Conservation (phyloP, 2,329 filamentous ascomycete species). For the Neofusicoccum parvum region DNA sequence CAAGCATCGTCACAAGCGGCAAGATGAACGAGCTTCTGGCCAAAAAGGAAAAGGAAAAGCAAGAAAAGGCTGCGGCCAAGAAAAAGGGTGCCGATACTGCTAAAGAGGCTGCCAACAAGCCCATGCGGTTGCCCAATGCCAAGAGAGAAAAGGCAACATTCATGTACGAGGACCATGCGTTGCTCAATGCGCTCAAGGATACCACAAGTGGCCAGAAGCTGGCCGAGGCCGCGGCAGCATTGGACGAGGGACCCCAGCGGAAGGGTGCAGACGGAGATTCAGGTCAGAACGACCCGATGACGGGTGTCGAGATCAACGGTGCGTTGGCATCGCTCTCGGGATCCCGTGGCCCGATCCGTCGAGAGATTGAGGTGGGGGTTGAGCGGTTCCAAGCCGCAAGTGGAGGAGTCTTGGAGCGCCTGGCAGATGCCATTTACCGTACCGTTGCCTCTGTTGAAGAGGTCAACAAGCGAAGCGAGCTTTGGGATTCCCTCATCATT, state of each 20-base stretch:
- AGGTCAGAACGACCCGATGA: conserved; percentile 28
- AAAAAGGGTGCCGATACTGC: conserved; percentile 54
- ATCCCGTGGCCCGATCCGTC: conserved; percentile 39
- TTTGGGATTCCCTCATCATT: conserved; percentile 92
- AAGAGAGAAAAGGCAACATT: conserved; percentile 72
- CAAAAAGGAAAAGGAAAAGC: conserved; percentile 80
- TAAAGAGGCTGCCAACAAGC: conserved; percentile 63
- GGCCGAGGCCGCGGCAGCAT: conserved; percentile 54
- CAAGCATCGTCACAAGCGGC: conserved; percentile 79
- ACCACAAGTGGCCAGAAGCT: conserved; percentile 51
- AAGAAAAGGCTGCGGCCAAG: conserved; percentile 62
- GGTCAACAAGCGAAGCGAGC: conserved; percentile 77
- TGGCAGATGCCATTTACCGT: conserved; percentile 81
- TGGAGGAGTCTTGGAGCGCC: conserved; percentile 75
- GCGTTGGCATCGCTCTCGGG: conserved; percentile 11
- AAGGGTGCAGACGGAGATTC: conserved; percentile 38
- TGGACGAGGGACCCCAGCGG: conserved; percentile 50
- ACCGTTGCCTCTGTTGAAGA: conserved; percentile 83
- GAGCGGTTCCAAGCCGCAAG: conserved; percentile 70
- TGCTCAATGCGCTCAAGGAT: conserved; percentile 56
- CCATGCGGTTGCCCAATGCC: conserved; percentile 67
- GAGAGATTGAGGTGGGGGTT: conserved; percentile 74
- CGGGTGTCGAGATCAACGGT: conserved; percentile 34
- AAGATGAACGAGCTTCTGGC: conserved; percentile 81
- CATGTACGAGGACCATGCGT: conserved; percentile 69